Evolutionary conservation across 352 stramenopile genomes (phyloP), one percentile per base, ranked within the genome.

Genomic region (Globisporangium megalacanthum): DNA sequence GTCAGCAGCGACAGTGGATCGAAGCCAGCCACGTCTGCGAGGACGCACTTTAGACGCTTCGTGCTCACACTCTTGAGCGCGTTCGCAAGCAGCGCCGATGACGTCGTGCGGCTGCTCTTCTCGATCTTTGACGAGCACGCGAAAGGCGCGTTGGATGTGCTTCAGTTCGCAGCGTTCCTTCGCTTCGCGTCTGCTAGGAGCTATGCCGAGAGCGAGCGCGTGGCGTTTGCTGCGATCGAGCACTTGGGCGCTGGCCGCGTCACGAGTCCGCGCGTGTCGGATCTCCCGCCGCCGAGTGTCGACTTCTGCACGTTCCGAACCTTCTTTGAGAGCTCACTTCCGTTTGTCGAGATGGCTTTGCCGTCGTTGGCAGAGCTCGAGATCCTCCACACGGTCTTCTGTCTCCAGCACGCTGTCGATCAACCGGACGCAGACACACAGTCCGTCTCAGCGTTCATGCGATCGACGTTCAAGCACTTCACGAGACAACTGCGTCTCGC

Each of bases 91-190:
- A 66, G 37, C 17, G 67, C 60, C 15, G n/a, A 56, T 2, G 65
- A 77, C 15, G 57, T 81, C 0, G 64, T 75, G 51, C 65, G 76
- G 1, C 60, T 70, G 35, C 29, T 84, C 1, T 84, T 84, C 47
- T 63, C 67, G 25, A 37, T 83, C 0, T 74, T 83, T 22, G 73
- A 86, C 39, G 54, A 66, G 7, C 39, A 64, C n/a, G 71, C 42
- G 15, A 66, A 54, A 31, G 66, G 74, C 0, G 60, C 61, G 33
- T 56, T 79, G 48, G 65, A 60, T 7, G 37, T 52, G 6, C 39
- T 58, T 0, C 51, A 71, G 36, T 33, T 80, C 5, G 56, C 60
- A 8, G 33, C 31, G 9, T 75, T 73, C 42, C 29, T 72, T 9
- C 53, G 58, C 9, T 56, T 72, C 13, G 35, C 52, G 8, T 54